A percentile compares a stretch with the other conserved stretches of the same genome.
phyloP scores from a whole-genome alignment of 805 yeast genomes.

The Candida lessepsii region DNA sequence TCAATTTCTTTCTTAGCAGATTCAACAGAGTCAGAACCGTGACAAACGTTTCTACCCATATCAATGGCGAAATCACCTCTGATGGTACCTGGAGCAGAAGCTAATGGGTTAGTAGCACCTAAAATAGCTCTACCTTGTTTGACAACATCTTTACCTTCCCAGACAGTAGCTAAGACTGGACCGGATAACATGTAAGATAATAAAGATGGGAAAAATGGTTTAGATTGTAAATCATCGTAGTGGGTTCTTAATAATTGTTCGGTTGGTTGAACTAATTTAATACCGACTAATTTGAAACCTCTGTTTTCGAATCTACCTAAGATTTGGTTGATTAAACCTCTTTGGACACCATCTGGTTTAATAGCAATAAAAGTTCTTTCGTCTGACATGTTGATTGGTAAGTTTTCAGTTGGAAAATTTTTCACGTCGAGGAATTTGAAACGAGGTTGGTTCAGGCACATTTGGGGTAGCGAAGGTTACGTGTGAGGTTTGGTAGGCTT shows the following conservation, averaged over 20 bases:
- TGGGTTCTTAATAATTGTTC: constrained; percentile 87
- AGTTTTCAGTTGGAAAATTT: constrained; percentile 10
- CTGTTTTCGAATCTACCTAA: constrained; percentile 92
- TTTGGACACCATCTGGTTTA: constrained; percentile 99
- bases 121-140: constrained; percentile 96
- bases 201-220: constrained; percentile 98
- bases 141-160: constrained; percentile 99
- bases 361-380: constrained; percentile 93
- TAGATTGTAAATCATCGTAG: constrained; percentile 90
- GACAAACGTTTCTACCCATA: constrained; percentile 98
- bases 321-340: constrained; percentile 91
- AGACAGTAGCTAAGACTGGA: constrained; percentile 97
- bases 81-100: constrained; percentile 98
- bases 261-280: constrained; percentile 86
- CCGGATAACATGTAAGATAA: constrained; percentile 97
- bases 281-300: constrained; percentile 96
- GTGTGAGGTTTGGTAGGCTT: no score
- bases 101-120: constrained; percentile 99
- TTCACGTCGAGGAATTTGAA: constrained; percentile 2
- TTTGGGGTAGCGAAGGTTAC: no score
- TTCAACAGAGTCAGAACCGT: constrained; percentile 99
- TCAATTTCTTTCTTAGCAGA: constrained; percentile 93
- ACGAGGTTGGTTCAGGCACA: constrained; percentile 9
- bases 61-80: constrained; percentile 99
- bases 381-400: constrained; percentile 45